Conservation (phyloP, 75 land plant species). For the Pinus albicaulis region DNA sequence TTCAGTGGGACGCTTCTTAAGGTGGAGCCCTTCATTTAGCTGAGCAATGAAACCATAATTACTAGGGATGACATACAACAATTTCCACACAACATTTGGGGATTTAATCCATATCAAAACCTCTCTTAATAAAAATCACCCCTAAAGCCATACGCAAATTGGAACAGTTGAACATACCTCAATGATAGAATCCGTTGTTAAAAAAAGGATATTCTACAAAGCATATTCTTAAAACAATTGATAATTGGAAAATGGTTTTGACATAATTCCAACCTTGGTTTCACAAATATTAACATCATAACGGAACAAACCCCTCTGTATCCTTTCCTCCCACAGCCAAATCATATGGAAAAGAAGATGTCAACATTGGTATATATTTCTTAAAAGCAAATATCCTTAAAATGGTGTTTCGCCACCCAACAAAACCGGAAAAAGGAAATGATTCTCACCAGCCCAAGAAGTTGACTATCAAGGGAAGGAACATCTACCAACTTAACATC, state of each 20-base stretch:
- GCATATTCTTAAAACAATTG: neutral
- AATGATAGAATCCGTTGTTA: neutral
- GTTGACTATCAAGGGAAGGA: conserved; percentile 50
- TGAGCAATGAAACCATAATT: conserved; percentile 87
- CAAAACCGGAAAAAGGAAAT: neutral
- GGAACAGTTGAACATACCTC: neutral
- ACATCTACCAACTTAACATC: conserved; percentile 2
- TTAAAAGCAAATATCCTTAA: neutral
- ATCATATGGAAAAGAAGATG: neutral
- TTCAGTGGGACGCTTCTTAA: conserved; percentile 93
- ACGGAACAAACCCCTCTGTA: conserved; percentile 81
- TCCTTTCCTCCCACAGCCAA: conserved; percentile 88
- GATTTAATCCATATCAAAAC: neutral
- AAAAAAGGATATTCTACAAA: neutral
- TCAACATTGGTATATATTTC: neutral
- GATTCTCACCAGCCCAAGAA: conserved; percentile 63
- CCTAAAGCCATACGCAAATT: neutral
- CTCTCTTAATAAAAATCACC: neutral
- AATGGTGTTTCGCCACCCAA: neutral
- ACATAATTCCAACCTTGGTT: conserved; percentile 63
- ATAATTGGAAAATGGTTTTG: conserved; percentile 6
- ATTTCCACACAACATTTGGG: neutral
- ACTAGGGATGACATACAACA: conserved; percentile 76
- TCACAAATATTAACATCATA: conserved; percentile 95
- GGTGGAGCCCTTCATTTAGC: conserved; percentile 95